Base-by-base conservation (phyloP, 495 filamentous ascomycete species). In the Penicillium roqueforti region DNA sequence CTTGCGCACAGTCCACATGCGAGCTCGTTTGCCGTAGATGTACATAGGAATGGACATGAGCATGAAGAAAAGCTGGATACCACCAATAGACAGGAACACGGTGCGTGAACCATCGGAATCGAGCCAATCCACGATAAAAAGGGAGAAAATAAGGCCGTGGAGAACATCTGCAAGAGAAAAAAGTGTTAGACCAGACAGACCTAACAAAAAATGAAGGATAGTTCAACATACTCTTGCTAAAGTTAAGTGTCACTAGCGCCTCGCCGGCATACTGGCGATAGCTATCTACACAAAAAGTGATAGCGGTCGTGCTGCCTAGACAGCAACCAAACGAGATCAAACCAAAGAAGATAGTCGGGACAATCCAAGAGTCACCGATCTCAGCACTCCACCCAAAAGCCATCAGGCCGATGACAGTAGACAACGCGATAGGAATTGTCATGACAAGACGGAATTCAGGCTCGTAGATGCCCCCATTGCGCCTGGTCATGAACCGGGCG, bases 1-100 rank as follows among this genome's bases (percentile, higher is more conserved):
- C 79, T 81, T 88, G 43, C 91, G 76, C 25, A 91, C 89, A 1
- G 93, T 97, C 92, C 92, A 96, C 91, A 96, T 95, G n/a, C 93
- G 79, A 29, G 88, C 83, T 44, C 92, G 78, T 77, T 98, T 97
- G 40, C 93, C 93, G 57, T 85, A 97, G 29, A 98, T 89, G 66
- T 96, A 98, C 87, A 98, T 89, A 3, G 93, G 93, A 47, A 96
- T 89, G 6, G 91, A 86, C 54, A 80, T 84, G 11, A 87, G 54
- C 53, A 96, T 69, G 53, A 83, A 79, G 37, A 83, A 85, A 8
- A 97, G 67, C 70, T 97, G 92, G 22, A 96, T 92, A 29, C 88
- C 80, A n/a, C 92, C 92, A 34, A 96, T 79, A 47, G 82, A 87
- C 32, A 95, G 64, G 61, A 89, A 97, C 0, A 93, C 89, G 3